Conservation (phyloP, 768 basidiomycete species). For the Boletus bicolor region DNA sequence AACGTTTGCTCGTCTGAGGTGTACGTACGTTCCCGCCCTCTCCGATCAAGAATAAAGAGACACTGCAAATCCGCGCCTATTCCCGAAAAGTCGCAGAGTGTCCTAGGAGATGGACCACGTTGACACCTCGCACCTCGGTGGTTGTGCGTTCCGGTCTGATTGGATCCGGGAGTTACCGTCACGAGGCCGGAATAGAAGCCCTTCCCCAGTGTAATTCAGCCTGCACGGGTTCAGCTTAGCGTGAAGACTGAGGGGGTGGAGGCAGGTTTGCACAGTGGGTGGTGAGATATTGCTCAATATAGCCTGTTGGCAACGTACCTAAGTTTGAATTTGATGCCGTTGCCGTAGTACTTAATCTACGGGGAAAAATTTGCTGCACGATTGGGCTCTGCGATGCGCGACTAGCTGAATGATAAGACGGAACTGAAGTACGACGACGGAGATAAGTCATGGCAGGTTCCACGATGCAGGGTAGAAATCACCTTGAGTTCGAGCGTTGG, state of each 20-base stretch:
- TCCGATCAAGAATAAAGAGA: constrained; percentile 8
- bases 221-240: background rate
- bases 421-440: constrained; percentile 20
- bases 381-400: background rate
- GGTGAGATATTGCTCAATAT: constrained; percentile 5
- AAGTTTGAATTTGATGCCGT: background rate
- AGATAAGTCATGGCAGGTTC: constrained; percentile 18
- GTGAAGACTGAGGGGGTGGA: background rate
- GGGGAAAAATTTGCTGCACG: background rate
- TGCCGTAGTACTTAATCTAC: background rate
- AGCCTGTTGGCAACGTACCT: constrained; percentile 6
- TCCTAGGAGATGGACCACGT: constrained; percentile 9
- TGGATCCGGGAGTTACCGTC: background rate
- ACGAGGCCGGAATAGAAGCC: background rate
- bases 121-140: constrained; percentile 8
- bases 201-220: background rate
- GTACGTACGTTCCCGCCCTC: constrained; percentile 3
- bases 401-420: constrained; percentile 5
- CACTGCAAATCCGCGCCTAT: constrained; percentile 8
- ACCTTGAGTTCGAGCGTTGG: background rate
- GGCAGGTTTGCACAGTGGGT: background rate
- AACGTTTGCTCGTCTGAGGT: background rate
- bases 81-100: constrained; percentile 2
- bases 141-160: background rate
- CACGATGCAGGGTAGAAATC: constrained; percentile 7